A percentile compares a stretch with the other conserved stretches of the same genome.
Evolutionary conservation across 495 filamentous ascomycete species (phyloP).

Genomic region (Penicillium coffeae): DNA sequence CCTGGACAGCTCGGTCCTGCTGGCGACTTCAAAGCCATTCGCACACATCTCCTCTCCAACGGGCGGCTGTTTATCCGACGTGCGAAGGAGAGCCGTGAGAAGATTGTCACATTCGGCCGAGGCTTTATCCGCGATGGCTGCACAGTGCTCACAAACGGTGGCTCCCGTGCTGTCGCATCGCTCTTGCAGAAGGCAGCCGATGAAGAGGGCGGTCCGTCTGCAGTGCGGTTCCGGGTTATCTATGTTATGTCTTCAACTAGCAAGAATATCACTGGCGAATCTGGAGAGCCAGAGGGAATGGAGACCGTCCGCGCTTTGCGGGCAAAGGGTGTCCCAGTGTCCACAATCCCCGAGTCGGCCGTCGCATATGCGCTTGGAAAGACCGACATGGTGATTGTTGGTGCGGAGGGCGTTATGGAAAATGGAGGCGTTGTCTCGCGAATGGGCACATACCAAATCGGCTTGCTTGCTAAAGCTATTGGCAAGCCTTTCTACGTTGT

Average conservation of each 20-base stretch:
- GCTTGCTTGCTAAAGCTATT: slow-evolving; percentile 70
- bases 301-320: slow-evolving; percentile 65
- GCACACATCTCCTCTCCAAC: slow-evolving; percentile 78
- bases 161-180: slow-evolving; percentile 75
- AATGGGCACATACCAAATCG: slow-evolving; percentile 90
- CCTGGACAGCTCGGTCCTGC: slow-evolving; percentile 50
- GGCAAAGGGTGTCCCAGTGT: slow-evolving; percentile 71
- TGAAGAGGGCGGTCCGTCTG: slow-evolving; percentile 49
- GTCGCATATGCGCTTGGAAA: slow-evolving; percentile 83
- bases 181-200: slow-evolving; percentile 72
- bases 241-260: slow-evolving; percentile 58
- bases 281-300: slow-evolving; percentile 53
- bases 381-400: slow-evolving; percentile 77
- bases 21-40: slow-evolving; percentile 74
- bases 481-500: slow-evolving; percentile 85
- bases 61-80: slow-evolving; percentile 78
- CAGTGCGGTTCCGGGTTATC: slow-evolving; percentile 75
- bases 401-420: slow-evolving; percentile 90
- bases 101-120: slow-evolving; percentile 74
- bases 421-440: slow-evolving; percentile 89
- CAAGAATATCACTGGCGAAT: slow-evolving; percentile 23
- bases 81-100: slow-evolving; percentile 78
- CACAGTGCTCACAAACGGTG: slow-evolving; percentile 82
- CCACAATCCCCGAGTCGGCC: slow-evolving; percentile 75
- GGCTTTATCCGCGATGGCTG: slow-evolving; percentile 71